Conservation (phyloP, 371 early-diverging fungal species). For the Cokeromyces recurvatus region DNA sequence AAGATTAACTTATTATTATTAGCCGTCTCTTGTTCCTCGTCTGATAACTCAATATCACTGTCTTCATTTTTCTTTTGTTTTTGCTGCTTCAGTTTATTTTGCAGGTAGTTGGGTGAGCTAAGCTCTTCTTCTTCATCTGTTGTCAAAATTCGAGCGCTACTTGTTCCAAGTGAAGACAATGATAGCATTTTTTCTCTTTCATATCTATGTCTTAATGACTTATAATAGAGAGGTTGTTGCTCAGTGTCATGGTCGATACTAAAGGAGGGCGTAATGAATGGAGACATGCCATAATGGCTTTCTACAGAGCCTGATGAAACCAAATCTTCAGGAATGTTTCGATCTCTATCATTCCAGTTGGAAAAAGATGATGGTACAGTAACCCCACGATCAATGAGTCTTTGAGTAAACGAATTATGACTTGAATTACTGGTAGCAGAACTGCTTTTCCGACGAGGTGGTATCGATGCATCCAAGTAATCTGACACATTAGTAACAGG, state of each 20-base stretch:
- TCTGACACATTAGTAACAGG: too few relatives aligned
- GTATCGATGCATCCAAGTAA: too few relatives aligned
- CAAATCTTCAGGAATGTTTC: too few relatives aligned
- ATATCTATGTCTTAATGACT: constrained; percentile 34
- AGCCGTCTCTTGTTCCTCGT: constrained; percentile 31
- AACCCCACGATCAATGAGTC: constrained; percentile 36
- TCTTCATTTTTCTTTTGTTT: constrained; percentile 19
- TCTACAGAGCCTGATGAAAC: too few relatives aligned
- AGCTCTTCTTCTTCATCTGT: constrained; percentile 21
- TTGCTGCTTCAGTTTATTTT: constrained; percentile 1
- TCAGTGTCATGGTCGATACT: too few relatives aligned
- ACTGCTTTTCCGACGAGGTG: constrained; percentile 1
- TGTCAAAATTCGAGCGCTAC: background rate
- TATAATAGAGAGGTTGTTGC: constrained; percentile 5
- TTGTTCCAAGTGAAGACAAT: background rate
- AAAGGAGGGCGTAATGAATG: constrained; percentile 41
- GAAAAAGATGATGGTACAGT: constrained; percentile 36
- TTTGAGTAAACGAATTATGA: constrained; percentile 32
- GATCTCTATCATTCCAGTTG: constrained; percentile 23
- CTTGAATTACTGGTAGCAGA: background rate
- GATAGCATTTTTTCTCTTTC: constrained; percentile 17
- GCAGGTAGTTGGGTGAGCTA: background rate
- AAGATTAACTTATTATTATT: constrained; percentile 1
- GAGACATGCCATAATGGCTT: constrained; percentile 43
- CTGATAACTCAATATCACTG: constrained; percentile 45